Base-by-base conservation (phyloP, 2,329 filamentous ascomycete species). In the Aspergillus sp. region DNA sequence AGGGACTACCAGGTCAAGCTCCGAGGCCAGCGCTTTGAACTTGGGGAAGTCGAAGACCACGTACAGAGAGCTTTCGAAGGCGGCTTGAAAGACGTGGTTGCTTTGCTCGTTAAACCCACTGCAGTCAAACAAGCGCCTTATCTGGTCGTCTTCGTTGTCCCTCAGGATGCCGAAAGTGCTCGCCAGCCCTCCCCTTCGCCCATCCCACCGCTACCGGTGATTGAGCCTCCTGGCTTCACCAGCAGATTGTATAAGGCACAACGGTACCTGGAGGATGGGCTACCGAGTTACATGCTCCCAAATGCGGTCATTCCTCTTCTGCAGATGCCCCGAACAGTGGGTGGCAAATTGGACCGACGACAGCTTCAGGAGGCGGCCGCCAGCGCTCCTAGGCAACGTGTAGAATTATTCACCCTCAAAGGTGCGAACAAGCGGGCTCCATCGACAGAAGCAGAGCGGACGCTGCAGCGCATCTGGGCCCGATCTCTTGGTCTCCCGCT, bases 1-100 rank as follows among this genome's bases (percentile, higher is more conserved):
- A 84, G 82, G 59, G 85, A 88, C 57, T 78, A 79, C 41, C 84
- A 85, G 64, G 81, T 86, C 54, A 88, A 89, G 66, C 66, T 88
- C 8, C 74, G 78, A 4, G 88, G 87, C n/a, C 85, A 59, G 13
- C 52, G 57, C 1, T 35, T 59, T 20, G 57, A 59, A 22, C 46
- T 59, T 33, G 55, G 24, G 3, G 57, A 59, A 46, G 49, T 59
- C 2, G 57, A 59, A 22, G 8, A 43, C 4, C 54, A 50, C 5
- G 24, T 56, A 9, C 33, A 50, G 42, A 19, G 19, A 51, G 8
- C 11, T 30, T 19, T 53, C 22, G 6, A n/a, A 19, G 14, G 11
- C 13, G 1, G 35, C 11, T n/a, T 48, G 19, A 45, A 36, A 16
- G 49, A 51, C 17, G 45, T 38, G 3, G 13, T 48, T 19, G 50